Evolutionary conservation across 345 rosid genomes (phyloP), one percentile per base, ranked within the genome.

Genomic region (Cardamine chenopodiifolia): DNA sequence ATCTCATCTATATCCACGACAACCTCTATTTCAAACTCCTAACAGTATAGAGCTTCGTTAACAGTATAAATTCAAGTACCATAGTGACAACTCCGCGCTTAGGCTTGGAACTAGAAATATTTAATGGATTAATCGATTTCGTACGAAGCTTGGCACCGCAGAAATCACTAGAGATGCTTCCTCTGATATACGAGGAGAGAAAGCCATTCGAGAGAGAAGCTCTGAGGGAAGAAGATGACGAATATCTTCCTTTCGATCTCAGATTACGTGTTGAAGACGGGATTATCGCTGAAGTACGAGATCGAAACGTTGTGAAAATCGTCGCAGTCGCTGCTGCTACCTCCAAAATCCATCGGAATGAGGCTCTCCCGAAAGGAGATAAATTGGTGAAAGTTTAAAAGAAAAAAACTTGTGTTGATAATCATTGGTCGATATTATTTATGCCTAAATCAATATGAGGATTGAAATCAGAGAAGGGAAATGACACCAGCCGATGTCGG

Each of bases 21-120:
- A 62, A 65, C 56, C 28, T 64, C 66, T 4, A 71, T 35, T 67
- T 7, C 65, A 53, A 31, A 39, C 42, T n/a, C 62, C 42, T 62
- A 55, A 62, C 11, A 34, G 12, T 13, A 18, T 4, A 23, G n/a
- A 35, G 2, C 7, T 63, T n/a, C 17, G 53, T 3, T 59, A 60
- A 68, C 49, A 48, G 39, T 39, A 62, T 7, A 60, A 50, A 66
- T 45, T 66, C 25, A 18, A 31, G 68, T 83, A 87, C 97, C 93
- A 81, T 88, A 53, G 93, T 85, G 55, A 90, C 81, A 53, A 88
- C 92, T 40, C 87, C 84, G 40, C 97, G 84, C 73, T 77, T 94
- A 39, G 89, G 85, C 26, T 82, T 88, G 6, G 89, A 86, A 17
- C 83, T 77, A 48, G 85, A 75, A 22, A 80, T 39, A 22, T 81